Base-by-base conservation (phyloP, 257 asterid species). In the Paraleonurus japonicus region DNA sequence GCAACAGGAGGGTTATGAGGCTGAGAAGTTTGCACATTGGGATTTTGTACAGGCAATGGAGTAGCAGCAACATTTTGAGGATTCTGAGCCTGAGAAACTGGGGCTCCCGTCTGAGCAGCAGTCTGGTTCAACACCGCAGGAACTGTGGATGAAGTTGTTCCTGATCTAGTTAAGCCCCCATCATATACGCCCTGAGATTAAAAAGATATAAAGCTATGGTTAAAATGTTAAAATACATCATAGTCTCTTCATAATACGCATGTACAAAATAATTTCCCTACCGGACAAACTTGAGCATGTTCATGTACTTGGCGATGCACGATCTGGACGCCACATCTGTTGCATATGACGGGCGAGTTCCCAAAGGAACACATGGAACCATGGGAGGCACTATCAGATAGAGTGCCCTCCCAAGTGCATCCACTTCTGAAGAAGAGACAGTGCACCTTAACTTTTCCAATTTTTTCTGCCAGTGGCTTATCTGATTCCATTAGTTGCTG, bases 251-350 rank as follows among this genome's bases (percentile, higher is more conserved):
- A 24, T 24, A 35, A 51, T n/a, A n/a, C n/a, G n/a, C n/a, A 23
- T 19, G 45, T 53, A 71, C 43, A 57, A 55, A 61, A 45, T 39
- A 24, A 77, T 26, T 45, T 67, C 80, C 99, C 85, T 84, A 94
- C 99, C 11, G 93, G 84, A 74, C 99, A 94, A 77, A 69, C 85
- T 79, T 81, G 90, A 9, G 96, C 99, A 70, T 91, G 99, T n/a
- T 94, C 98, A n/a, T 89, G 92, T 11, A 92, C 96, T 86, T 91
- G 93, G 43, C 96, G 96, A 83, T 91, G 96, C 79, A 88, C 87
- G 78, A 91, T 87, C 80, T 89, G 96, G 72, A 89, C 60, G 1
- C 96, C 95, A 70, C 99, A 94, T 78, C 89, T 77, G 80, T 91
- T 86, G 85, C 99, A 94, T 76, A 94, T 79, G 45, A 94, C 98